Evolutionary conservation across 2,329 filamentous ascomycete species (phyloP).

Genomic region (Juglanconis sp.): DNA sequence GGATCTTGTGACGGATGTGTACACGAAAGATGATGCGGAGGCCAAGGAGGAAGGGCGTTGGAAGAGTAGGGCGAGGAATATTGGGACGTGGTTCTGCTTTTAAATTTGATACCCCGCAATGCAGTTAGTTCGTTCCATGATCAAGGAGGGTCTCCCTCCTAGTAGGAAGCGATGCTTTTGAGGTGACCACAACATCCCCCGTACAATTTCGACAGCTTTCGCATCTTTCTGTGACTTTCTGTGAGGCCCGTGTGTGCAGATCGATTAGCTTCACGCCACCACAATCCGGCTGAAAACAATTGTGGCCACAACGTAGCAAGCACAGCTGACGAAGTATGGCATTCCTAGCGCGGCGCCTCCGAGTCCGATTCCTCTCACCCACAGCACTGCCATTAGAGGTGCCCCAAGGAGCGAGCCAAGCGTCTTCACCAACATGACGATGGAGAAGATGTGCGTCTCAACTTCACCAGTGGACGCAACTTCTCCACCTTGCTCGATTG

Average conservation of each 20-base stretch:
- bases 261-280: not conserved
- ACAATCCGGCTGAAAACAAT: constrained; percentile 26
- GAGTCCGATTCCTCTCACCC: constrained; percentile 42
- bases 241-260: not conserved
- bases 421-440: constrained; percentile 51
- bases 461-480: constrained; percentile 21
- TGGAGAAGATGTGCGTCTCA: constrained; percentile 43
- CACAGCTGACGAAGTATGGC: constrained; percentile 39
- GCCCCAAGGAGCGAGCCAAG: constrained; percentile 45
- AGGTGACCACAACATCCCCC: not conserved
- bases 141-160: not conserved
- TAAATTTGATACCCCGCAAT: not conserved
- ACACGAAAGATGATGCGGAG: constrained; percentile 17
- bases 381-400: constrained; percentile 44
- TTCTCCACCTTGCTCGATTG: constrained; percentile 7
- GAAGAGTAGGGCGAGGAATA: not conserved
- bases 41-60: constrained; percentile 1
- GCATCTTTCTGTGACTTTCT: too few relatives aligned
- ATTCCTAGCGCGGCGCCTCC: constrained; percentile 34
- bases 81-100: constrained; percentile 13
- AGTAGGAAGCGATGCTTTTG: not conserved
- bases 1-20: constrained; percentile 24
- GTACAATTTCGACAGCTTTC: not conserved
- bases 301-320: constrained; percentile 34
- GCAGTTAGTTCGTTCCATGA: not conserved